Base-by-base conservation (phyloP, 1,284 basidiomycete genomes). In the Ceratobasidium sp. region DNA sequence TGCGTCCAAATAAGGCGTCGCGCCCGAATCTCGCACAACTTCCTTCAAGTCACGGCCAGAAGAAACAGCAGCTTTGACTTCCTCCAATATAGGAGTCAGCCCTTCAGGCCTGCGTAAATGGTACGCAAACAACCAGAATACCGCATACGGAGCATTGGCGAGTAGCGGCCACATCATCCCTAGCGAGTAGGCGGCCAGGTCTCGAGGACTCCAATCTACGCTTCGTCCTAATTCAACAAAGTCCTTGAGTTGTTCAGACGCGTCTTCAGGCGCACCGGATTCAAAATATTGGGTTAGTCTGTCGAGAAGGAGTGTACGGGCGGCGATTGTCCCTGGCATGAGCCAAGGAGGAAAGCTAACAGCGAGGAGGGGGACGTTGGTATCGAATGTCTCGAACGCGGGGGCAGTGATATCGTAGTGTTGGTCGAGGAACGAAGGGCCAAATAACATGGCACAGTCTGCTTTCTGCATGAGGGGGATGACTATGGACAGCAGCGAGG, bases 71-170 rank as follows among this genome's bases (percentile, higher is more conserved):
- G 58, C 15, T 34, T 73, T 71, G 49, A 76, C 49, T 56, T 78
- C 77, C 47, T 69, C n/a, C 1, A 71, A 71, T 7, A 77, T 67
- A 0, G 71, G 69, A 2, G 25, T 10, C n/a, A 76, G 70, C n/a
- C 75, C 58, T 3, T 58, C 10, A 0, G 75, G 74, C 1, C 72
- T 43, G 45, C 75, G 74, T 1, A 78, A 62, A 42, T 77, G 57
- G 65, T 74, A 74, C 13, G 73, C 57, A 8, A 77, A 52, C 10
- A 73, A 55, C 73, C 76, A 77, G 2, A 74, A 70, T 3, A 69
- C 74, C 8, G 75, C 75, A 69, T 57, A 75, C 4, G 73, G 75
- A 6, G 74, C 73, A 52, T 78, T 78, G 0, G 77, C 77, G 29
- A 75, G 72, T 3, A 75, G 47, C 6, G 75, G 74, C 75, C 75